Conservation (phyloP, 345 rosid genomes). For the Rhodomyrtus tomentosa region DNA sequence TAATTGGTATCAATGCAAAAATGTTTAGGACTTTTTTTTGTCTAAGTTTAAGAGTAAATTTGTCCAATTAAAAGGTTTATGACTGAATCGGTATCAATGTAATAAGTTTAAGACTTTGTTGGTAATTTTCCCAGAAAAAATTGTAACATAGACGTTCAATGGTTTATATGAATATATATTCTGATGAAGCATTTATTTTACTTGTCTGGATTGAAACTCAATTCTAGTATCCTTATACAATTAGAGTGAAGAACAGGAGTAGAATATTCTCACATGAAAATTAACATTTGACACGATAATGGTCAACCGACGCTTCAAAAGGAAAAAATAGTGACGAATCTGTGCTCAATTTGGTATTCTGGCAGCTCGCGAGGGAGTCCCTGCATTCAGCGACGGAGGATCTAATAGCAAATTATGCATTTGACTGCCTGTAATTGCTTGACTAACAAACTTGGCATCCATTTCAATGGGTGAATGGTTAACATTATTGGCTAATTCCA, state of each 20-base stretch:
- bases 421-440: background rate
- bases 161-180: no score
- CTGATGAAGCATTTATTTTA: background rate
- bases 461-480: background rate
- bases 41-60: no score
- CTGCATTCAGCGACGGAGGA: background rate
- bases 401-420: background rate
- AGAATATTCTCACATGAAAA: background rate
- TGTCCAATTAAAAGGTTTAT: no score
- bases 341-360: background rate
- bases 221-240: background rate
- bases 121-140: no score
- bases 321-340: background rate
- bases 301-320: background rate
- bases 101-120: no score
- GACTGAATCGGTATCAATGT: no score
- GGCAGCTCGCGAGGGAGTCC: background rate
- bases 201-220: background rate
- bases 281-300: background rate
- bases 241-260: background rate
- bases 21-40: no score
- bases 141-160: no score
- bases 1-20: no score
- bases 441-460: background rate
- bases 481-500: background rate